Evolutionary conservation across 2,329 filamentous ascomycete genomes (phyloP), one percentile per base, ranked within the genome.

Genomic region (Xylaria sp.): DNA sequence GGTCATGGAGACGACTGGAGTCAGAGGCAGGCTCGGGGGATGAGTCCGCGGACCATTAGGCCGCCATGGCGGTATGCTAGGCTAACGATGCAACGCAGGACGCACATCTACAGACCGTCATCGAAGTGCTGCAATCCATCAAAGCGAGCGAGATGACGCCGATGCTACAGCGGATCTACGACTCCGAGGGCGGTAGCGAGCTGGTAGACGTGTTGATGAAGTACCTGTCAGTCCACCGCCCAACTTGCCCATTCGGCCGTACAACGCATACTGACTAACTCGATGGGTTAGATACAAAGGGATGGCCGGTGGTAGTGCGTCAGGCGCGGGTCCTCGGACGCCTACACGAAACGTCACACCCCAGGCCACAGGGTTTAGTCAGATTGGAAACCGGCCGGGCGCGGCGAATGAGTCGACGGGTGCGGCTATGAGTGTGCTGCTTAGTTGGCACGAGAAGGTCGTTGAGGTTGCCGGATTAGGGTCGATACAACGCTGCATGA

Each of bases 381-480:
- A 97, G 78, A 85, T 94, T 41, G 81, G 81, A 17, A 77, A 77
- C 11, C 78, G 87, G 55, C 82, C 85, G 7, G 82, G 80, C 25
- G 80, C 72, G 8, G 74, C 80, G 37, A 85, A 81, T 73, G 87
- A 89, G 73, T 90, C 91, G 47, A 89, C 92, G 64, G 91, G 92
- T 35, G 89, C 93, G 59, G 90, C 90, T 55, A 98, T 98, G 95
- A 98, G 95, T 74, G 95, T 99, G 53, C 77, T 99, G 74, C 81
- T 99, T 68, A 97, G 93, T 79, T 99, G 95, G 95, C 95, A 99
- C 75, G 95, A 99, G 83, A 99, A 97, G 85, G 86, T 97, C 65
- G 92, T 98, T 4, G 95, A 99, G 73, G 88, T 97, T 72, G 92
- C 93, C 37, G 95, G 95, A 23, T 83, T 93, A 68, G 95, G 95